Evolutionary conservation across 441 rosid species (phyloP), one percentile per base, ranked within the genome.

Genomic region (Dalechampia spathulata): DNA sequence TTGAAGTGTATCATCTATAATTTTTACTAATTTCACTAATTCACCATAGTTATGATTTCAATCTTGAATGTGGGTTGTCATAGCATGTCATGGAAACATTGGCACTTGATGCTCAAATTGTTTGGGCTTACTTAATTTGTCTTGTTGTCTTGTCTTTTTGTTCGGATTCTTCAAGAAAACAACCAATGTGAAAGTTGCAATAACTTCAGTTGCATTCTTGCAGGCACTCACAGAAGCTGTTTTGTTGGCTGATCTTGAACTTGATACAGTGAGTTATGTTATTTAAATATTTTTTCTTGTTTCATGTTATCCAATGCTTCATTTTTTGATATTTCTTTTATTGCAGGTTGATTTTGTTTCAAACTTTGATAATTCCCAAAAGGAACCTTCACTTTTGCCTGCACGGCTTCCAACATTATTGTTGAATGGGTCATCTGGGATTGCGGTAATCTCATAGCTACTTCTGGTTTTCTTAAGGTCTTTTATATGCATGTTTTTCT

Each of bases 391-490:
- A 52, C 82, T 92, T 66, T 69, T 92, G 52, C 99, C 99, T 55
- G 87, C 99, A 61, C 89, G 96, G 60, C 86, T 92, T 56, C 99
- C 99, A 68, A 81, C 84, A 44, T 55, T 92, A 41, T 67, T 92
- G 72, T 66, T 92, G 68, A 92, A 92, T 79, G 99, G 99, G 58
- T 82, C 97, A 71, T 83, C 97, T 58, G 99, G 99, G 61, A 92
- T 92, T 75, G 99, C 96, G 70, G 99, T 92, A 74, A 71, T 59
- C 58, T 41, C 50, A 30, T 27, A 49, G 21, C 2, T 16, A 46
- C 60, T 53, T 44, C 55, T 40, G 28, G 21, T 59, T 53, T 38
- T 52, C 41, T 50, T 17, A 36, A 49, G 43, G 53, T 45, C 60
- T 45, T 38, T 55, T 45, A 30, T 47, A 21, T 58, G 36, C 54